phyloP scores from a whole-genome alignment of 2,329 filamentous ascomycete species.

The Rhytidhysteron rufulum region DNA sequence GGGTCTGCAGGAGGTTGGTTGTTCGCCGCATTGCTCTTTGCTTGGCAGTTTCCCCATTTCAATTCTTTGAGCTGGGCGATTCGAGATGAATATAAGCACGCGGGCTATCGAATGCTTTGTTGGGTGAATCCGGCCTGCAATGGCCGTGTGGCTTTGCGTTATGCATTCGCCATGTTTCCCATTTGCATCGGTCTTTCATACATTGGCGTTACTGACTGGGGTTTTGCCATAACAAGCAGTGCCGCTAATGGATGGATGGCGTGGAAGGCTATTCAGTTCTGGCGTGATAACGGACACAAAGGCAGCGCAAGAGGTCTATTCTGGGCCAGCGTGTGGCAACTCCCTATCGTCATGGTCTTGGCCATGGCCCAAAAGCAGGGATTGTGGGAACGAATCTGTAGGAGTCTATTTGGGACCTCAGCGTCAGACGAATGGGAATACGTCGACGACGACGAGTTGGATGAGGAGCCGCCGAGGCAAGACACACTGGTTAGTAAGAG shows the following conservation, averaged over 20 bases:
- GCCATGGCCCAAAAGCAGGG: conserved; percentile 93
- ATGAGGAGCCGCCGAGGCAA: conserved; percentile 16
- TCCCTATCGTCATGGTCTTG: conserved; percentile 84
- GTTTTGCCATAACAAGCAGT: conserved; percentile 75
- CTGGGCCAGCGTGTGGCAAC: conserved; percentile 97
- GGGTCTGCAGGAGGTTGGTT: conserved; percentile 79
- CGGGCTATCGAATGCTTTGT: conserved; percentile 68
- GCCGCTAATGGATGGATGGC: conserved; percentile 84
- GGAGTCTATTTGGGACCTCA: conserved; percentile 27
- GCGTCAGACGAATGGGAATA: conserved; percentile 29
- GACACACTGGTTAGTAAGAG: conserved; percentile 3
- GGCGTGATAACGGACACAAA: conserved; percentile 69
- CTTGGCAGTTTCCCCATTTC: conserved; percentile 98
- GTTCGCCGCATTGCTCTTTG: conserved; percentile 76
- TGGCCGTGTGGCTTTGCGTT: conserved; percentile 79
- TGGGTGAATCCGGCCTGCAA: conserved; percentile 88
- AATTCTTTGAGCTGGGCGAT: conserved; percentile 90
- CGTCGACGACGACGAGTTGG: conserved; percentile 23
- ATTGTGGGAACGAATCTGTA: conserved; percentile 28
- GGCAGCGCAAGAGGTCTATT: conserved; percentile 83
- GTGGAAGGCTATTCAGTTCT: conserved; percentile 76
- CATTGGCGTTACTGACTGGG: conserved; percentile 77
- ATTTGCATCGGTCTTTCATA: conserved; percentile 78
- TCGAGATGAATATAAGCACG: conserved; percentile 77
- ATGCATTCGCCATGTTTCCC: conserved; percentile 80